phyloP scores from a whole-genome alignment of 495 filamentous ascomycete species.

The Pseudoneurospora amorphoporcata region DNA sequence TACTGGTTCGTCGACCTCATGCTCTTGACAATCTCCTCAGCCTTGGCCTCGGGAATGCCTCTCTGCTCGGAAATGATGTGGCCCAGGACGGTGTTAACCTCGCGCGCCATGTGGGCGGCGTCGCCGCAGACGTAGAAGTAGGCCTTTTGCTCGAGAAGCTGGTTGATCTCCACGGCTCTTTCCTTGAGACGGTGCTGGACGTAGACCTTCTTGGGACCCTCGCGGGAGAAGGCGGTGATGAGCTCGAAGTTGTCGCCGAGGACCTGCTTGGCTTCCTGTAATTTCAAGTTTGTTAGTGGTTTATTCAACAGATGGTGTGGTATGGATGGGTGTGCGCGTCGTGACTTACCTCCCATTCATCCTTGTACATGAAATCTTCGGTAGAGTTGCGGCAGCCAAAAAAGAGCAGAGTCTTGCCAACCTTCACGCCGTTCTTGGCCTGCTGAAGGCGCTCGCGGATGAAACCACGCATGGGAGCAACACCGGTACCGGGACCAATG shows the following conservation, averaged over 20 bases:
- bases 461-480: conserved; percentile 92
- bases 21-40: conserved; percentile 89
- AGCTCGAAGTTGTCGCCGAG: conserved; percentile 82
- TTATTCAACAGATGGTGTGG: background rate
- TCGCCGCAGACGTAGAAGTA: conserved; percentile 99
- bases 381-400: conserved; percentile 78
- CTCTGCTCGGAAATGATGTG: conserved; percentile 80
- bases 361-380: conserved; percentile 87
- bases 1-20: conserved; percentile 92
- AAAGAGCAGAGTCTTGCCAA: conserved; percentile 87
- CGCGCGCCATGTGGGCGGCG: conserved; percentile 94
- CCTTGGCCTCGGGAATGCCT: conserved; percentile 69
- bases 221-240: conserved; percentile 88
- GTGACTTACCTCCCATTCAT: conserved; percentile 81
- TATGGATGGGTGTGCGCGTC: background rate
- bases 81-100: conserved; percentile 77
- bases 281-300: background rate
- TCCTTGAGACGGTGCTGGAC: conserved; percentile 90
- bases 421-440: conserved; percentile 67
- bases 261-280: conserved; percentile 65
- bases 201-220: conserved; percentile 80
- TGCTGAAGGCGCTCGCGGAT: conserved; percentile 84
- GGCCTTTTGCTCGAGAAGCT: conserved; percentile 74
- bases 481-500: conserved; percentile 93
- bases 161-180: conserved; percentile 71